These are phyloP conservation scores for Monosporozyma yasuniensis DNA, from an alignment of 805 yeast species.

Conservation along the genomic window DNA sequence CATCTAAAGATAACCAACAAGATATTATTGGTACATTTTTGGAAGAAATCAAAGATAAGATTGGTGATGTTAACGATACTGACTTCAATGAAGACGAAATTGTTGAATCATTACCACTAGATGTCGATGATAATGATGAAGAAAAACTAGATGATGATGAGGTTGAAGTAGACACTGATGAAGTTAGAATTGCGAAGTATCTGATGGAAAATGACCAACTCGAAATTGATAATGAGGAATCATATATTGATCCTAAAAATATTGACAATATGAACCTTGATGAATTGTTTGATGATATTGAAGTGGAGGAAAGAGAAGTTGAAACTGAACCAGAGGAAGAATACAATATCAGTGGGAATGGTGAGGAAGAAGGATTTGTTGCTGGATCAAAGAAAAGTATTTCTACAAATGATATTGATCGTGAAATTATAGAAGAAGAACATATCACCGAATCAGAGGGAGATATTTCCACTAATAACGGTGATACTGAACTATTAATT, in stretches of 20 bases:
- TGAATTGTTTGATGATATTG: neutral
- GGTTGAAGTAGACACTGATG: neutral
- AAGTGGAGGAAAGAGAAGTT: too few relatives aligned
- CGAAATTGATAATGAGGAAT: neutral
- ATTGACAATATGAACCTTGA: neutral
- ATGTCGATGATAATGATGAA: neutral
- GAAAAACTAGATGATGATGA: neutral
- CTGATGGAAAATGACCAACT: neutral
- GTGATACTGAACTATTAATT: too few relatives aligned
- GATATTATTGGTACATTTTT: slow-evolving; percentile 3
- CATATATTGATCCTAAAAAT: neutral
- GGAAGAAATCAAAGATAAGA: neutral
- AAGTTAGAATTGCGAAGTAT: neutral
- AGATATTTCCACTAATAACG: too few relatives aligned
- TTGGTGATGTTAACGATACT: neutral
- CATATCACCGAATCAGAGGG: too few relatives aligned
- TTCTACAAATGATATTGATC: too few relatives aligned
- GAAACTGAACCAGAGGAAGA: neutral
- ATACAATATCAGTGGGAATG: too few relatives aligned
- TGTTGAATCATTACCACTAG: neutral
- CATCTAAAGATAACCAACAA: neutral
- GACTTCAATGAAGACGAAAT: neutral
- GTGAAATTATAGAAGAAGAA: too few relatives aligned
- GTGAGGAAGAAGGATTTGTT: too few relatives aligned
- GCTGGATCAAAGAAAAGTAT: too few relatives aligned